Base-by-base conservation (phyloP, 805 yeast species). In the Metschnikowia picachoensis region DNA sequence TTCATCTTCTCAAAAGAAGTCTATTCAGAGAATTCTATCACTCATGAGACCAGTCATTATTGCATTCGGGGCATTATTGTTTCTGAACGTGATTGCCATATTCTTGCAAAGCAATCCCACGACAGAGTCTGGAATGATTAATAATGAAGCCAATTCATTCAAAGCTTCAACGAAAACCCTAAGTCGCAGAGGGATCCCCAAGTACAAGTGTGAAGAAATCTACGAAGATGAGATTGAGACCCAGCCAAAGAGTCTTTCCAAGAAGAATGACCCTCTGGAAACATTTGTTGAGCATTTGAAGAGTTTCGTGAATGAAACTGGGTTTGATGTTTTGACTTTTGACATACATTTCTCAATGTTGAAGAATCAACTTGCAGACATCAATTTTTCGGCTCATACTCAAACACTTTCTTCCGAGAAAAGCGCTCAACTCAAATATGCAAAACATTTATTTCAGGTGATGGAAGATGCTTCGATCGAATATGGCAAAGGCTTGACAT, bases 391-490 rank as follows among this genome's bases (percentile, higher is more conserved):
- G 20, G 38, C 14, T 4, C 32, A 37, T 14, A 28, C 13, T 8
- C 25, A 37, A 14, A 17, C 25, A 14, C 41, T 39, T 20, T 14
- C 41, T 17, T 15, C 41, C 17, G 41, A 31, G 7, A 34, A 27
- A 3, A 32, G 17, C n/a, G 17, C 27, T 12, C 33, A 41, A 13
- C 38, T 41, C 25, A 27, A 35, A 0, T 41, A 34, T 29, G 44
- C 31, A 12, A 41, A 41, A 13, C 28, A 43, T 10, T 27, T 43
- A 34, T 37, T 43, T 16, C 30, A 29, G 29, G 47, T 39, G 7
- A 44, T 44, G 47, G 47, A 44, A 15, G 41, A 38, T 12, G 46
- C 41, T n/a, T 32, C 36, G 30, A 33, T 39, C 10, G 41, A 37
- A 3, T 12, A 38, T 15, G n/a, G 30, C 28, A 38, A 39, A 17